Conservation (phyloP, 2,329 filamentous ascomycete species). For the Cercospora zeina region DNA sequence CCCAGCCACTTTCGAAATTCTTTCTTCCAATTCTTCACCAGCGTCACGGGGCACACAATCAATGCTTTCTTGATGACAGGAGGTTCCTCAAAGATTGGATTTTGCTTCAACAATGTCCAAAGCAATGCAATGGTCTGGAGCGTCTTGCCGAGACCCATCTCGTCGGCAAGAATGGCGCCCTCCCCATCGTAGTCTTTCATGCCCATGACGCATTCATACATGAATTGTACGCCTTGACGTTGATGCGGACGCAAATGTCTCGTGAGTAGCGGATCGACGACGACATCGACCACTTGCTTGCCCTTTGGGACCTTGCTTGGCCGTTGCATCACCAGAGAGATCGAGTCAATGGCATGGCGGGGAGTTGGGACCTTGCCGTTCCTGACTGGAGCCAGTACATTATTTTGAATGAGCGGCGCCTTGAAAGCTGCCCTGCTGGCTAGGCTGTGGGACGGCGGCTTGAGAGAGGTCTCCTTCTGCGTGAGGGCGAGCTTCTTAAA, state of each 20-base stretch:
- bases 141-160: slow-evolving; percentile 75
- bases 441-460: slow-evolving; percentile 44
- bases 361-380: slow-evolving; percentile 55
- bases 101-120: slow-evolving; percentile 73
- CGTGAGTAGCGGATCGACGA: slow-evolving; percentile 66
- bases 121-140: slow-evolving; percentile 69
- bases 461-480: slow-evolving; percentile 43
- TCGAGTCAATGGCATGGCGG: slow-evolving; percentile 64
- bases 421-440: slow-evolving; percentile 53
- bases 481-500: slow-evolving; percentile 43
- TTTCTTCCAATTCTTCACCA: slow-evolving; percentile 72
- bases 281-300: slow-evolving; percentile 69
- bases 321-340: slow-evolving; percentile 67
- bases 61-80: slow-evolving; percentile 69
- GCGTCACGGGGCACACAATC: slow-evolving; percentile 70
- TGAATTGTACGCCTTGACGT: slow-evolving; percentile 66
- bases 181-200: slow-evolving; percentile 65
- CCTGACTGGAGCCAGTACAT: slow-evolving; percentile 43
- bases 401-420: slow-evolving; percentile 59
- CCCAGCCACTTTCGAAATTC: slow-evolving; percentile 75
- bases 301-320: slow-evolving; percentile 57
- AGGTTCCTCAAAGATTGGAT: slow-evolving; percentile 59
- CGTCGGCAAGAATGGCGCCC: slow-evolving; percentile 70
- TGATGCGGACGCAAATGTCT: slow-evolving; percentile 68
- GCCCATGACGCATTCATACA: slow-evolving; percentile 77